These are phyloP conservation scores for Spergularia marina DNA, from an alignment of 148 eudicot species.

Conservation along the genomic window DNA sequence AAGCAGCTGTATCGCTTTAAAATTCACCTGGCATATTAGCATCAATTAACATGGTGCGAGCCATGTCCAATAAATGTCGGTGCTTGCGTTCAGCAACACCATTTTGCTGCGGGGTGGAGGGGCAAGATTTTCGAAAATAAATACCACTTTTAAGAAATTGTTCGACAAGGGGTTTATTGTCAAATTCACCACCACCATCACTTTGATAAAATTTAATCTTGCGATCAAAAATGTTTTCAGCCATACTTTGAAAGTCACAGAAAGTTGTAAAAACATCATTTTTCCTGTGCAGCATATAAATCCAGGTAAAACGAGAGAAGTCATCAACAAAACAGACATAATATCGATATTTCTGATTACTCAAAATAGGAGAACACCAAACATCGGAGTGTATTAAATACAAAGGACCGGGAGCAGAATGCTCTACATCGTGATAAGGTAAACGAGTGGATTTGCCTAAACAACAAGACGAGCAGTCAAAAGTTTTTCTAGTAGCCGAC, in stretches of 20 bases:
- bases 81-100: conserved; percentile 5
- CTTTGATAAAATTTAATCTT: neutral
- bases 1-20: conserved; percentile 4
- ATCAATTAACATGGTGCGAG: conserved; percentile 3
- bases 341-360: neutral
- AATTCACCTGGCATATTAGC: neutral
- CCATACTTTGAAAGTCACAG: neutral
- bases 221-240: neutral
- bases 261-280: neutral
- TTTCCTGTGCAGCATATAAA: neutral
- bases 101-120: conserved; percentile 1
- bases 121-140: conserved; percentile 13
- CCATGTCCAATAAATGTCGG: neutral
- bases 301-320: neutral
- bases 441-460: too few species aligned
- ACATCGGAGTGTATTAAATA: neutral
- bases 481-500: too few species aligned
- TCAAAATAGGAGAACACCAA: neutral
- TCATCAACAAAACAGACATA: neutral
- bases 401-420: neutral
- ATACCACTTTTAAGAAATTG: neutral
- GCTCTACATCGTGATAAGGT: too few species aligned
- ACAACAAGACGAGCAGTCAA: too few species aligned
- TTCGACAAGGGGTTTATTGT: neutral
- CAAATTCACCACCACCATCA: neutral